Base-by-base conservation (phyloP, 176 grass and related monocot genomes). In the Guadua angustifolia region DNA sequence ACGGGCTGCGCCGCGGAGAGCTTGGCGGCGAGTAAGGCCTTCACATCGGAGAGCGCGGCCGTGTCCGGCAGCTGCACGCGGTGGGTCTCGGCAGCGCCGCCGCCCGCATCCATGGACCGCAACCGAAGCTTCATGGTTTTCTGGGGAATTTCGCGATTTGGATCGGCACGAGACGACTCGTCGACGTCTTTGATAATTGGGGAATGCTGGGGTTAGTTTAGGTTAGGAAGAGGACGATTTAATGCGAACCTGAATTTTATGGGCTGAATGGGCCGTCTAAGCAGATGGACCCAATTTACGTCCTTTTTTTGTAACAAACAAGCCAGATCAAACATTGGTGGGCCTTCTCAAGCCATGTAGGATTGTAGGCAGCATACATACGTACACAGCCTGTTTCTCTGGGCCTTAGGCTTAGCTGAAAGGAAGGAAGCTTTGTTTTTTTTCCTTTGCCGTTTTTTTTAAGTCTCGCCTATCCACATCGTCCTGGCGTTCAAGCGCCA, bases 71-170 rank as follows among this genome's bases (percentile, higher is more conserved):
- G 73, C 45, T 91, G 88, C 15, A 98, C 49, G 49, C 93, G 87
- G 75, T 91, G 84, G 19, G 91, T 98, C 87, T 93, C 90, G 12
- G 84, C 76, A 38, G 21, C 73, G 35, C 15, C 83, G 46, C 21
- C 72, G 84, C 57, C 88, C 63, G 85, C 74, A 16, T 92, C 89
- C 76, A 88, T 87, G 7, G 91, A 93, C 69, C 95, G 91, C 67
- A 92, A 22, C 12, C 89, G 80, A 66, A 95, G 89, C 95, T 94
- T 95, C 93, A 98, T 98, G 57, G 61, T 18, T 43, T 82, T 11
- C 1, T 13, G 51, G 74, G 60, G 44, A 78, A 63, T 78, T 71
- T 81, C 52, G 69, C 19, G 82, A 24, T 47, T 16, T 44, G 70
- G 63, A 9, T 83, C 16, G 17, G 66, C 36, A 71, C 42, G 25